phyloP scores from a whole-genome alignment of 805 yeast genomes.

The Saccharomycopsis fodiens region DNA sequence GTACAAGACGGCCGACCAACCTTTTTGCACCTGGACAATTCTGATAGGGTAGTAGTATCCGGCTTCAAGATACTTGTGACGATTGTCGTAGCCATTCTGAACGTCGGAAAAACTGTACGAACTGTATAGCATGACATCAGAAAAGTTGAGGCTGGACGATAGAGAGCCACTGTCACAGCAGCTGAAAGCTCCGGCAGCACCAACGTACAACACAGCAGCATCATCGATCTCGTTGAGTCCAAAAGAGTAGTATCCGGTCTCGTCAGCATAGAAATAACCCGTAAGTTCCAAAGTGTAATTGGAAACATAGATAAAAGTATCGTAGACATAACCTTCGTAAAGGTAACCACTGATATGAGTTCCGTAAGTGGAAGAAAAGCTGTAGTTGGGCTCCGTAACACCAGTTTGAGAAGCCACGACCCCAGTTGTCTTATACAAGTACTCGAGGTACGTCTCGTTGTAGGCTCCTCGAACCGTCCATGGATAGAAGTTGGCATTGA shows the following conservation, averaged over 20 bases:
- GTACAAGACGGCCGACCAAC: slow-evolving; percentile 20
- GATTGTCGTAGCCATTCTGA: slow-evolving; percentile 19
- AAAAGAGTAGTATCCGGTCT: slow-evolving; percentile 27
- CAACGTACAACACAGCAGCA: slow-evolving; percentile 27
- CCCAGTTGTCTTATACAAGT: background rate
- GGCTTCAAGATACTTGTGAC: slow-evolving; percentile 19
- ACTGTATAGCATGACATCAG: slow-evolving; percentile 7
- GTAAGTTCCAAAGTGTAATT: slow-evolving; percentile 24
- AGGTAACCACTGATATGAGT: too few relatives aligned
- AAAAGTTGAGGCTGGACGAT: slow-evolving; percentile 12
- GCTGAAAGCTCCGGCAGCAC: slow-evolving; percentile 26
- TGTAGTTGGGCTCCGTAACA: background rate
- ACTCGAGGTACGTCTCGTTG: background rate
- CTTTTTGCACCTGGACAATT: slow-evolving; percentile 24
- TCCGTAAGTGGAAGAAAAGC: too few relatives aligned
- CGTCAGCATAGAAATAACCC: slow-evolving; percentile 25
- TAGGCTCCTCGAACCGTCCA: background rate
- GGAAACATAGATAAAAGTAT: slow-evolving; percentile 17
- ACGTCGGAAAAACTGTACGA: too few relatives aligned
- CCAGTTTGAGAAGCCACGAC: background rate
- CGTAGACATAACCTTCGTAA: slow-evolving; percentile 7
- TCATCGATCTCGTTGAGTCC: slow-evolving; percentile 26
- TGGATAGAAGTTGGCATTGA: slow-evolving; percentile 6
- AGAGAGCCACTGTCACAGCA: slow-evolving; percentile 25
- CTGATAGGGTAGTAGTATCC: slow-evolving; percentile 29